Conservation (phyloP, 2,329 filamentous ascomycete genomes). For the Trichophyton rubrum region DNA sequence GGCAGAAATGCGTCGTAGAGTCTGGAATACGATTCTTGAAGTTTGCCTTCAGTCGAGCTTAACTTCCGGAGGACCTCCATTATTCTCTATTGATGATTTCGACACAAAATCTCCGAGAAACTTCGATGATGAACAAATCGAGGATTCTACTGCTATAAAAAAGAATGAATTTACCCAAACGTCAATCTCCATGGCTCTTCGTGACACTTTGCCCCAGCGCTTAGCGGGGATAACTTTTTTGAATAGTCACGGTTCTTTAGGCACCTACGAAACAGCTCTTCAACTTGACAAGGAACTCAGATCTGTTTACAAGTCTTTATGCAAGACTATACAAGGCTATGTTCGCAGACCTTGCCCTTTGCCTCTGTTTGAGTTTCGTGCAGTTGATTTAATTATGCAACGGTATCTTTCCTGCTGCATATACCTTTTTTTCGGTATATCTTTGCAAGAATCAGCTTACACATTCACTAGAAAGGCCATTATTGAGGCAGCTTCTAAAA, state of each 20-base stretch:
- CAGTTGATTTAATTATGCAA: slow-evolving; percentile 21
- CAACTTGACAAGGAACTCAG: slow-evolving; percentile 37
- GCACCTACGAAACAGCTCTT: slow-evolving; percentile 39
- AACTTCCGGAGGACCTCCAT: slow-evolving; percentile 24
- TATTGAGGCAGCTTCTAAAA: slow-evolving; percentile 36
- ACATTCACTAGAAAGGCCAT: slow-evolving; percentile 41
- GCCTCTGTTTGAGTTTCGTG: slow-evolving; percentile 13
- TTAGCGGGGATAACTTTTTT: slow-evolving; percentile 35
- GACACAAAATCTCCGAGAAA: slow-evolving; percentile 29
- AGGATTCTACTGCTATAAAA: slow-evolving; percentile 20
- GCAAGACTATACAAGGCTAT: slow-evolving; percentile 18
- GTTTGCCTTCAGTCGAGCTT: slow-evolving; percentile 29
- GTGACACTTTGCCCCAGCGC: slow-evolving; percentile 34
- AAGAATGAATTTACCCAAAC: slow-evolving; percentile 35
- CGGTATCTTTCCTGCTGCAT: slow-evolving; percentile 22
- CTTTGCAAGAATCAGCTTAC: slow-evolving; percentile 17
- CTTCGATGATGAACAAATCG: slow-evolving; percentile 24
- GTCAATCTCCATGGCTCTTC: slow-evolving; percentile 38
- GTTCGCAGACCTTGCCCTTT: neutral
- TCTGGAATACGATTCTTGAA: slow-evolving; percentile 36
- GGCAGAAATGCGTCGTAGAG: slow-evolving; percentile 34
- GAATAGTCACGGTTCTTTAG: slow-evolving; percentile 36
- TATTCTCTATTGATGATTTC: slow-evolving; percentile 25
- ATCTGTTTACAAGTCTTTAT: slow-evolving; percentile 32
- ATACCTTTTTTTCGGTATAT: slow-evolving; percentile 18